Base-by-base conservation (phyloP, 495 filamentous ascomycete genomes). In the Bombardia bombarda region DNA sequence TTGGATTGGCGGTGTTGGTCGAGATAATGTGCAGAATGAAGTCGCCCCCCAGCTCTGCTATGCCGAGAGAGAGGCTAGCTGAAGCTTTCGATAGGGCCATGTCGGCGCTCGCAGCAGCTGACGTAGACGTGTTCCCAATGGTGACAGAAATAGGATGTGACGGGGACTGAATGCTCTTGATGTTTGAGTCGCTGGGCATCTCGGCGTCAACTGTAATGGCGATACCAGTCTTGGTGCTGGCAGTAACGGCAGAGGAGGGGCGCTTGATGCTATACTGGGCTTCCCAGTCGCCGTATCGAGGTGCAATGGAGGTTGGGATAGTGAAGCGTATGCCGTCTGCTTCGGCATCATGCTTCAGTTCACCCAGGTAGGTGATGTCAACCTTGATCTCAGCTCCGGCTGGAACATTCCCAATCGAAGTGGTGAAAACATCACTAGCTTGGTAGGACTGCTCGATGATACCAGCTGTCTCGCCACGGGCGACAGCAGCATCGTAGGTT, bases 281-380 rank as follows among this genome's bases (percentile, higher is more conserved):
- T n/a, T n/a, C n/a, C n/a, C n/a, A n/a, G n/a, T n/a, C n/a, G 16
- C 81, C 81, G 53, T 84, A 87, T 12, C 80, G 67, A 6, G 79
- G 80, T 2, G 74, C 73, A 46, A 86, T 79, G 34, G 45, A 59
- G 0, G 76, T 78, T 1, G 83, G 83, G 16, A 86, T 65, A 16
- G 74, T 84, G 50, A 82, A 81, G 9, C 79, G 70, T 33, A 77
- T 70, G 12, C 80, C 78, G 55, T 85, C 74, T 1, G 67, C 62
- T 38, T 77, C 76, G 35, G 69, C 65, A 53, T 84, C 78, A 50
- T 83, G 72, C 55, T 83, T 83, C 46, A 87, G 61, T 52, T 87
- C 82, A 12, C 77, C 76, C 2, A 83, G 56, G 50, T 84, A 84
- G 3, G 70, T 75, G 44, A 85, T 74, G 22, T 75, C 69, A 10